Percentiles rank a stretch among this genome's conserved stretches.
Evolutionary conservation across 73 alveolate genomes (phyloP).

Genomic region (Blepharisma japonicum): DNA sequence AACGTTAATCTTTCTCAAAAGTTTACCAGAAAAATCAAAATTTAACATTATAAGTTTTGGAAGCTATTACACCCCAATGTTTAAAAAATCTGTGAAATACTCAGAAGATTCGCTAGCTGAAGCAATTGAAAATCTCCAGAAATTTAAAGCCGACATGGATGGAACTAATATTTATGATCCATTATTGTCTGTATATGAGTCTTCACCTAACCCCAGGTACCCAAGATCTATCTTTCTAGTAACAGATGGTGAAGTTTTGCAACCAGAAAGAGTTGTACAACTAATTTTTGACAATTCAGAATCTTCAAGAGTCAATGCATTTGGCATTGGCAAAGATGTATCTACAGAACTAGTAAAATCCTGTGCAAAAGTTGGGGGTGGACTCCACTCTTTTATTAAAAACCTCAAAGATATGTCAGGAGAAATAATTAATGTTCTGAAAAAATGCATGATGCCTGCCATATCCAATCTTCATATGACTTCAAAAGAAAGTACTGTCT

Average conservation of each 20-base stretch:
- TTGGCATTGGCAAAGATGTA: conserved; percentile 58
- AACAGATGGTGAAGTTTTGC: conserved; percentile 91
- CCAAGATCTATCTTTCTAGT: conserved; percentile 75
- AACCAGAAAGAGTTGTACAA: conserved; percentile 60
- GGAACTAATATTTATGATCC: conserved; percentile 90
- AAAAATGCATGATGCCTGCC: conserved; percentile 29
- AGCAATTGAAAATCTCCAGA: conserved; percentile 40
- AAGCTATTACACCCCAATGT: conserved; percentile 43
- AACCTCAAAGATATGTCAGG: neutral
- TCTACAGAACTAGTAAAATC: neutral
- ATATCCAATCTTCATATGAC: neutral
- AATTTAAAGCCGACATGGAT: conserved; percentile 65
- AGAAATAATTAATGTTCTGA: neutral
- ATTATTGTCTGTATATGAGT: conserved; percentile 33
- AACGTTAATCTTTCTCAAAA: conserved; percentile 59
- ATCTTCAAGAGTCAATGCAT: conserved; percentile 39
- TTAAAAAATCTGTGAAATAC: conserved; percentile 52
- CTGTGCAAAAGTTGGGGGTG: neutral
- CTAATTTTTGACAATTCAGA: conserved; percentile 44
- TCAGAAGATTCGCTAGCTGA: conserved; percentile 42
- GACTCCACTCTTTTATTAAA: neutral
- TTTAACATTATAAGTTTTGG: conserved; percentile 69
- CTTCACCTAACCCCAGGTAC: conserved; percentile 21
- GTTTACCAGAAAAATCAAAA: conserved; percentile 66
- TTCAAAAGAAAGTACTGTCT: neutral